A percentile compares a stretch with the other conserved stretches of the same genome.
Conservation (phyloP, 768 basidiomycete genomes). For the Royoungia palumana region DNA sequence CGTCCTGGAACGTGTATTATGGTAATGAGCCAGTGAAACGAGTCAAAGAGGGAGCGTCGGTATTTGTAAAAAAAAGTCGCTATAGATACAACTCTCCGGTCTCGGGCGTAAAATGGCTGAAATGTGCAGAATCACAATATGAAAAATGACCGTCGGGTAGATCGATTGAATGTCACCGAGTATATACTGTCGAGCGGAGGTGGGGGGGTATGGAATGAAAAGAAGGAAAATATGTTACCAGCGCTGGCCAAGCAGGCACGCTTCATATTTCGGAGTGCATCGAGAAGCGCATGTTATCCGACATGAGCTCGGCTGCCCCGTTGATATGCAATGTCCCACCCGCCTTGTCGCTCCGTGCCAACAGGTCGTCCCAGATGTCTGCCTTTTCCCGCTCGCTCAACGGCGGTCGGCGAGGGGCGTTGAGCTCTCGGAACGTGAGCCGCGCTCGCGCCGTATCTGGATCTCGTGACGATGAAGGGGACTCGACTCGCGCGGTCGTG, state of each 20-base stretch:
- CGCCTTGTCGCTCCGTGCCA: slow-evolving; percentile 62
- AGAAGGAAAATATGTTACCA: neutral
- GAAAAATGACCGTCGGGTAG: neutral
- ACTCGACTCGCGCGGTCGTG: slow-evolving; percentile 24
- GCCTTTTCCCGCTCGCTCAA: slow-evolving; percentile 70
- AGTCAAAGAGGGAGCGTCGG: neutral
- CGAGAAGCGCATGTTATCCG: slow-evolving; percentile 43
- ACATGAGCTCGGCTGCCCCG: slow-evolving; percentile 37
- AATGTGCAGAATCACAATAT: slow-evolving; percentile 3
- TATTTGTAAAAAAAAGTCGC: neutral
- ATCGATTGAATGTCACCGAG: neutral
- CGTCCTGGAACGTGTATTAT: neutral
- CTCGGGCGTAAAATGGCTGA: slow-evolving; percentile 4
- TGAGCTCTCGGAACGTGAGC: slow-evolving; percentile 49
- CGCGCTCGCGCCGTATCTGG: slow-evolving; percentile 26
- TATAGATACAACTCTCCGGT: slow-evolving; percentile 9
- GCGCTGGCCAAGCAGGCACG: neutral
- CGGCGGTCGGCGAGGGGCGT: slow-evolving; percentile 32
- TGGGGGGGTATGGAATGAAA: neutral
- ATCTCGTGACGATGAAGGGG: slow-evolving; percentile 9
- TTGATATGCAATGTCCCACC: slow-evolving; percentile 69
- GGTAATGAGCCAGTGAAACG: neutral
- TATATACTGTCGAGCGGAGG: neutral
- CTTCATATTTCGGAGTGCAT: slow-evolving; percentile 19
- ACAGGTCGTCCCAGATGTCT: slow-evolving; percentile 65